Base-by-base conservation (phyloP, 2,329 filamentous ascomycete genomes). In the Fusarium virguliforme region DNA sequence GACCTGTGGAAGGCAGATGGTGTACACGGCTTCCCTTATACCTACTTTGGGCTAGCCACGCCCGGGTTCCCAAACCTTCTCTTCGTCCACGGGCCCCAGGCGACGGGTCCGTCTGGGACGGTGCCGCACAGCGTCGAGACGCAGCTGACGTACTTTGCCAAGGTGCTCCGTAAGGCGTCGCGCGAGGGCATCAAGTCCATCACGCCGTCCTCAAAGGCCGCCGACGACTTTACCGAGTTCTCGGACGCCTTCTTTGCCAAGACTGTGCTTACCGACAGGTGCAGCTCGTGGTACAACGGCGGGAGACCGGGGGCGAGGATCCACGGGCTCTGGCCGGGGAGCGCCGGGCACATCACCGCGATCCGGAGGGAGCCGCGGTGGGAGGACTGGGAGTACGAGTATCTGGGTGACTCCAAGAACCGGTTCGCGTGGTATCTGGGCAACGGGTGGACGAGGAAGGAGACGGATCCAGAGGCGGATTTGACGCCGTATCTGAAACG, bases 221-320 rank as follows among this genome's bases (percentile, higher is more conserved):
- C 91, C 0, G 90, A 92, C 41, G 90, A 92, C 72, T 91, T 91
- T 68, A 79, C 88, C 10, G 85, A 86, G 58, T 91, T 90, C 78
- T 83, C 82, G 28, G 85, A 89, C 68, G 84, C 85, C 0, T 89
- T 88, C 75, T 89, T 89, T 72, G 77, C 80, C 0, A 84, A 79
- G 24, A 89, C 87, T 0, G 87, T 89, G 2, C 79, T 91, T 62
- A 84, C 85, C 0, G 88, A 91, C 58, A 87, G 88, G 62, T 94
- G 91, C 77, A 89, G 87, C 41, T 91, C 88, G 0, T 94, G 92
- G 92, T 92, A 91, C 65, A 94, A 94, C 65, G 89, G 91, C 12
- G 89, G 89, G 0, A 81, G 81, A 6, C 86, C 90, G 0, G 91
- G 90, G 0, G 86, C 84, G 0, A 82, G 90, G 4, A 89, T 94